Evolutionary conservation across 139 green algal species (phyloP).

Genomic region (Picochlorum costavermella): DNA sequence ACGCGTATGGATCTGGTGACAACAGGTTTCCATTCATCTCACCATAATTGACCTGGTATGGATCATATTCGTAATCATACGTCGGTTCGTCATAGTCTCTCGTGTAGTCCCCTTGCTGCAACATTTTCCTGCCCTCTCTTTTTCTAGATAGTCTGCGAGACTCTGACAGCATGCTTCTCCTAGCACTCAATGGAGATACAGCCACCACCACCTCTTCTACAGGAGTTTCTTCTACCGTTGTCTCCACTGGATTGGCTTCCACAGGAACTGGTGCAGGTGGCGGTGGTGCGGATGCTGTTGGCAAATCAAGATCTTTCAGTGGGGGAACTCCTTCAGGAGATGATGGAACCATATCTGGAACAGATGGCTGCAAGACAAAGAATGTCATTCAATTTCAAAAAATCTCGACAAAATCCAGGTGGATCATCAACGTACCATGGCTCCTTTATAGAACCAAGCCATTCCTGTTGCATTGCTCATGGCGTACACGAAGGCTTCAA

Average conservation of each 20-base stretch:
- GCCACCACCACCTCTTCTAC: neutral
- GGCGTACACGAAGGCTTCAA: slow-evolving; percentile 8
- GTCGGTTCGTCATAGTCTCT: neutral
- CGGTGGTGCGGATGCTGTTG: neutral
- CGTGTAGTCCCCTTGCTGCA: neutral
- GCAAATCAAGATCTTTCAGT: neutral
- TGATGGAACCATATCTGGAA: neutral
- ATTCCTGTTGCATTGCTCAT: slow-evolving; percentile 10
- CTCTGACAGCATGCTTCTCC: no score
- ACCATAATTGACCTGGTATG: slow-evolving; percentile 1
- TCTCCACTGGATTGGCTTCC: neutral
- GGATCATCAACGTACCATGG: neutral
- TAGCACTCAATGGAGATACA: no score
- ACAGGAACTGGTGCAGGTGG: neutral
- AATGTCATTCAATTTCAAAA: neutral
- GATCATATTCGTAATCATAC: slow-evolving; percentile 4
- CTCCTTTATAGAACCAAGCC: slow-evolving; percentile 6
- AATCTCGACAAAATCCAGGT: neutral
- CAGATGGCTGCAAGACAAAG: neutral
- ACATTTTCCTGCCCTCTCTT: no score
- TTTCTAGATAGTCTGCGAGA: no score
- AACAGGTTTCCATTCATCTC: neutral
- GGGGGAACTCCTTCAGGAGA: neutral
- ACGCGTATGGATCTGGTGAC: neutral
- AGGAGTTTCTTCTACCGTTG: neutral